phyloP scores from a whole-genome alignment of 73 alveolate species.

The Durusdinium trenchii region DNA sequence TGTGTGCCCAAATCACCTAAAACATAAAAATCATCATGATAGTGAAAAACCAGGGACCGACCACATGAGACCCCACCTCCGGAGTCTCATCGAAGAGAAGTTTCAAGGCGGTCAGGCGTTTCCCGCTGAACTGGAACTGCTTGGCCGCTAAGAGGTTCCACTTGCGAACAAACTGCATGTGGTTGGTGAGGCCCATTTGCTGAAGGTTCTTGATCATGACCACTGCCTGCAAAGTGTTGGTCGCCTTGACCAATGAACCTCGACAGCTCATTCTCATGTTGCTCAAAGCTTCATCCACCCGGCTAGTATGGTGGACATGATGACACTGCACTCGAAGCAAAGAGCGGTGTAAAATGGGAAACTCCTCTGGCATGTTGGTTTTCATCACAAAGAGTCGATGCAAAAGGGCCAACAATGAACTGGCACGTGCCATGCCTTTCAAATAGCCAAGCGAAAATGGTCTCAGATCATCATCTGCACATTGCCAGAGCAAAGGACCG shows the following conservation, averaged over 20 bases:
- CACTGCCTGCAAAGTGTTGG: not conserved
- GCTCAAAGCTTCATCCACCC: constrained; percentile 11
- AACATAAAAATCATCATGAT: too few relatives aligned
- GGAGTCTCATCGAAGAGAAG: not conserved
- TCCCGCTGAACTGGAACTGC: constrained; percentile 10
- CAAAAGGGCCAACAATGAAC: not conserved
- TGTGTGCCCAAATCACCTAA: too few relatives aligned
- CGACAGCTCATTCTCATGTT: constrained; percentile 32
- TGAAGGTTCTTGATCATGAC: not conserved
- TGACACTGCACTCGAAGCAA: not conserved
- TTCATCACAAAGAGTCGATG: not conserved
- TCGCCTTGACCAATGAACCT: not conserved
- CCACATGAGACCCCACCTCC: not conserved
- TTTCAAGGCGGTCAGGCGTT: not conserved
- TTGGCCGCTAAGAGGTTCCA: not conserved
- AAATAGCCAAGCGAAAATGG: not conserved
- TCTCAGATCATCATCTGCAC: not conserved
- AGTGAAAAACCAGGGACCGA: too few relatives aligned
- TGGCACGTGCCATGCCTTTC: not conserved
- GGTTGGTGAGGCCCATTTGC: not conserved
- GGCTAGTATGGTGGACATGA: not conserved
- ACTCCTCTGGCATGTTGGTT: not conserved
- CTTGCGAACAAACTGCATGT: not conserved
- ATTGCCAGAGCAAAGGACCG: not conserved
- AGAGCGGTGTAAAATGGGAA: not conserved